Base-by-base conservation (phyloP, 208 protist genomes). In the Trypanosoma rangeli region DNA sequence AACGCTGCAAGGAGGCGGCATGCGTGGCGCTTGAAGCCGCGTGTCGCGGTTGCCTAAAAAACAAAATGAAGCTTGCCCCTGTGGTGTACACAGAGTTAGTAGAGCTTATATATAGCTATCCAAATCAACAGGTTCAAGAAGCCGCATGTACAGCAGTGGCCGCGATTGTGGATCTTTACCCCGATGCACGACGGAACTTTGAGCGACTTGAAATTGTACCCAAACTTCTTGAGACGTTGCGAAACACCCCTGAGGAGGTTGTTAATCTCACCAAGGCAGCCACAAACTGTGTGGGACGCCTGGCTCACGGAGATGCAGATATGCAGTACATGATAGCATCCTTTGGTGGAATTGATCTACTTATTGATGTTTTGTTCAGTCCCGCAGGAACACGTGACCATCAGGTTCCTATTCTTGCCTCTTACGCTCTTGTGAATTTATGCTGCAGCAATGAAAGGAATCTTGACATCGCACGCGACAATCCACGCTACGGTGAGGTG, bases 41-140 rank as follows among this genome's bases (percentile, higher is more conserved):
- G 42, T 94, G 89, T 71, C 84, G 92, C 18, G 78, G 79, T 65
- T 90, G 76, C 56, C n/a, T 78, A 42, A 73, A 83, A 42, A 97
- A 95, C 69, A 94, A 93, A 74, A 61, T 63, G 44, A 78, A 58
- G 15, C 78, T 97, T 37, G 16, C 81, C 5, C 31, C 80, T 24
- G 70, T 73, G 33, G 87, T 93, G 24, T 93, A 92, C 70, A 76
- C 70, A 35, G 79, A 83, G 64, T 76, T 97, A 12, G 87, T 88
- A 7, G 84, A 93, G 9, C 75, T 97, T 44, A 90, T 97, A 65
- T 89, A 94, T 71, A 85, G 83, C 55, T 93, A 97, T 64, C 84
- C 92, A 15, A 94, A 94, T 64, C 92, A 97, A 75, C 92, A 97
- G 79, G 92, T 97, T 62, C 87, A 94, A 72, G 92, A 97, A 77